A percentile compares a stretch with the other conserved stretches of the same genome.
Evolutionary conservation across 2,329 filamentous ascomycete species (phyloP).

Genomic region (Diaporthe citrichinensis): DNA sequence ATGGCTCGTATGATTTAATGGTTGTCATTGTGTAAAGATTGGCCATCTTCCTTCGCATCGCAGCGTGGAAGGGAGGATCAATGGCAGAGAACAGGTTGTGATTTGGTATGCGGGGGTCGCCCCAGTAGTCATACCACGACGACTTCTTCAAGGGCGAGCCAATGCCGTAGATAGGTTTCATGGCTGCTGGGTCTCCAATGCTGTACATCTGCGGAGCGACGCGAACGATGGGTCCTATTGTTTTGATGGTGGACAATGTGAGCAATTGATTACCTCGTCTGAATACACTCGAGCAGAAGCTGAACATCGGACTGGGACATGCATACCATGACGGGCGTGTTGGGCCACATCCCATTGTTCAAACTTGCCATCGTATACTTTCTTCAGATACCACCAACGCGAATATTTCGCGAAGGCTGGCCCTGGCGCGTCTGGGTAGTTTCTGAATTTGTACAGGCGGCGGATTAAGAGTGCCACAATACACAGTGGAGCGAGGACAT

Average conservation of each 20-base stretch:
- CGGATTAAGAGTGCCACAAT: not conserved
- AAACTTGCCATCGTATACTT: slow-evolving; percentile 7
- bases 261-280: not conserved
- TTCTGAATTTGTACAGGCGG: slow-evolving; percentile 8
- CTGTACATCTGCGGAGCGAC: slow-evolving; percentile 19
- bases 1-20: slow-evolving; percentile 24
- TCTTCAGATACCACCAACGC: slow-evolving; percentile 10
- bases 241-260: not conserved
- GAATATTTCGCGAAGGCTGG: not conserved
- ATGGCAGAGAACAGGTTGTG: slow-evolving; percentile 8
- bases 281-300: not conserved
- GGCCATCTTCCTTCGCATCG: slow-evolving; percentile 3
- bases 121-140: slow-evolving; percentile 10
- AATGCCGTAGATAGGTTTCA: slow-evolving; percentile 23
- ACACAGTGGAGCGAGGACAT: not conserved
- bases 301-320: not conserved
- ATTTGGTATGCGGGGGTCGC: not conserved
- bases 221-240: slow-evolving; percentile 12
- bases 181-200: not conserved
- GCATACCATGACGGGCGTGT: slow-evolving; percentile 17
- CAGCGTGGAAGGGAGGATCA: not conserved
- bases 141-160: slow-evolving; percentile 4
- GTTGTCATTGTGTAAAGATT: slow-evolving; percentile 25
- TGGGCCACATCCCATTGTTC: slow-evolving; percentile 11
- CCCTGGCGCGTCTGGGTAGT: slow-evolving; percentile 1